Evolutionary conservation across 2,329 filamentous ascomycete species (phyloP).

Genomic region (Colletotrichum magnum): DNA sequence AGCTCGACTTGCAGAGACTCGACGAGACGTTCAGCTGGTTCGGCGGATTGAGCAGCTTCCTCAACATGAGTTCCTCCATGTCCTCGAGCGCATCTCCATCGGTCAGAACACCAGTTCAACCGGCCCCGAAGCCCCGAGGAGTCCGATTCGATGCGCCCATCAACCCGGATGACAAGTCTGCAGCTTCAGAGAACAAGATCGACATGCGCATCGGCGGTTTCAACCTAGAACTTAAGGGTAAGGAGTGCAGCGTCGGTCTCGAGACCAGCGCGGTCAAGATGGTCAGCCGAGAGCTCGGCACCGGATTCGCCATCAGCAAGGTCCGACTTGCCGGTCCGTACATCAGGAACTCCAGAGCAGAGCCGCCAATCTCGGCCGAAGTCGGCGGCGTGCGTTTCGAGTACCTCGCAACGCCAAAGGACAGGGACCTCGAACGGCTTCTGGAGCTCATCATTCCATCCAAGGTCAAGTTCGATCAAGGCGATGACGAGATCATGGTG

Average conservation of each 20-base stretch:
- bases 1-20: slow-evolving; percentile 82
- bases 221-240: slow-evolving; percentile 82
- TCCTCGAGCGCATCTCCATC: slow-evolving; percentile 76
- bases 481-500: slow-evolving; percentile 93
- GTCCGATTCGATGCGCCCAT: slow-evolving; percentile 72
- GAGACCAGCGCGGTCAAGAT: slow-evolving; percentile 87
- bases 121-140: slow-evolving; percentile 63
- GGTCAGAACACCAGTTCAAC: slow-evolving; percentile 54
- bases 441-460: slow-evolving; percentile 92
- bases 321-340: slow-evolving; percentile 82
- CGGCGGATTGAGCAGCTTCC: slow-evolving; percentile 90
- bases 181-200: slow-evolving; percentile 73
- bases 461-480: slow-evolving; percentile 87
- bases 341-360: slow-evolving; percentile 63
- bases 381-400: slow-evolving; percentile 79
- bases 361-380: slow-evolving; percentile 74
- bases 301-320: slow-evolving; percentile 81
- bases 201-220: slow-evolving; percentile 84
- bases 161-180: slow-evolving; percentile 62
- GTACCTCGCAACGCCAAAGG: slow-evolving; percentile 80
- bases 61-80: slow-evolving; percentile 90
- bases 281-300: slow-evolving; percentile 79
- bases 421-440: slow-evolving; percentile 85
- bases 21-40: slow-evolving; percentile 92
- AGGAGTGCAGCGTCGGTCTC: slow-evolving; percentile 79